These are phyloP conservation scores for Marasmius tenuissimus DNA, from an alignment of 1,284 basidiomycete genomes.

Conservation along the genomic window DNA sequence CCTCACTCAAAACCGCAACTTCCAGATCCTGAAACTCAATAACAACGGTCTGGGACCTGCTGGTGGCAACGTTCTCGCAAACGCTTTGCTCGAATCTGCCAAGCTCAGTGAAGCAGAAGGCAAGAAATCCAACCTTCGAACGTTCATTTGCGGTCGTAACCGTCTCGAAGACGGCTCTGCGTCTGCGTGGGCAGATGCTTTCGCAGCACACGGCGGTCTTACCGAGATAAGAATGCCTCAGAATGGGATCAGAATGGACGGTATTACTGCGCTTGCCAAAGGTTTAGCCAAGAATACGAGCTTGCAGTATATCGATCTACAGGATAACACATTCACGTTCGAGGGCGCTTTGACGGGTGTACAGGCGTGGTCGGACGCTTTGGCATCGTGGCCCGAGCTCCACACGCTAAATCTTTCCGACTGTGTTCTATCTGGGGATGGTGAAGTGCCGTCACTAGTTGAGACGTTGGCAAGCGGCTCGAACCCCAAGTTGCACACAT, in stretches of 20 bases:
- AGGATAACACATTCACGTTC: slow-evolving; percentile 93
- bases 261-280: slow-evolving; percentile 79
- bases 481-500: slow-evolving; percentile 70
- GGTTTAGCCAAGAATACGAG: slow-evolving; percentile 73
- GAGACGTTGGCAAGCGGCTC: slow-evolving; percentile 69
- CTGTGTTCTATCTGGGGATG: slow-evolving; percentile 79
- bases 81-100: slow-evolving; percentile 82
- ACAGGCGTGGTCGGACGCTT: slow-evolving; percentile 71
- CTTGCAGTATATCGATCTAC: slow-evolving; percentile 84
- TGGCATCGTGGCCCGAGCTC: slow-evolving; percentile 74
- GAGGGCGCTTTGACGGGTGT: slow-evolving; percentile 51
- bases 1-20: slow-evolving; percentile 76
- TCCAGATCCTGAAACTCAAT: slow-evolving; percentile 87
- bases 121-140: slow-evolving; percentile 70
- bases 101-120: slow-evolving; percentile 66
- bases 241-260: slow-evolving; percentile 96
- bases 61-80: slow-evolving; percentile 85
- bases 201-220: slow-evolving; percentile 81
- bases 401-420: slow-evolving; percentile 88
- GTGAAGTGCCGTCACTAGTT: slow-evolving; percentile 65
- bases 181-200: slow-evolving; percentile 83
- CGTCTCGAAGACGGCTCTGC: slow-evolving; percentile 93
- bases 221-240: slow-evolving; percentile 92
- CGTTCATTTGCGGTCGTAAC: slow-evolving; percentile 92
- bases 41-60: slow-evolving; percentile 98